Evolutionary conservation across 495 filamentous ascomycete genomes (phyloP), one percentile per base, ranked within the genome.

Genomic region (Parathielavia appendiculata): DNA sequence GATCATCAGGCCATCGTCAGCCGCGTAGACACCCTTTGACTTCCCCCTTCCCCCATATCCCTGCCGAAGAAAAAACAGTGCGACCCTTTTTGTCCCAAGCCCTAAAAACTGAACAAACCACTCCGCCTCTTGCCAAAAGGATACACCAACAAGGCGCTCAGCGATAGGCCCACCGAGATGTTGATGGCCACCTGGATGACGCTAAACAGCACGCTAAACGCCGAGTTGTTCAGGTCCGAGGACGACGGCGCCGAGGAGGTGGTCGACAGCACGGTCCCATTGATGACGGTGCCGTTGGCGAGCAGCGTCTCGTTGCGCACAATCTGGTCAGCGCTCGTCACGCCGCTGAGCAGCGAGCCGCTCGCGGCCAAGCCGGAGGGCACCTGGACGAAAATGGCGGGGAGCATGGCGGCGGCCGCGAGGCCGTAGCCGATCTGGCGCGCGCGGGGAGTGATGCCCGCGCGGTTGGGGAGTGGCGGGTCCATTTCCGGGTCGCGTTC

Each of bases 181-280:
- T 89, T 92, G 67, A 96, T 92, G 6, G 92, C 92, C 14, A 97
- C 83, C 66, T 97, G 89, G 47, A 97, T 84, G 76, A 97, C 93
- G 39, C 82, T 86, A 62, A 88, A 91, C 20, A 88, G 83, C 36
- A 97, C 87, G 59, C 89, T 92, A 53, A 92, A 89, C 8, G 90
- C 89, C 50, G 91, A 83, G 50, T 75, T 81, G 64, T 84, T 86
- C 39, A 86, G 65, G 39, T 64, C 66, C 0, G 46, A 39, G 1
- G n/a, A 58, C 17, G 35, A 39, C 16, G 26, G 32, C 5, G 32
- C 40, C 20, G 47, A 30, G 26, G 2, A 2, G 26, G 26, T 34
- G 12, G 46, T 51, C 16, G 57, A 59, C 13, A 66, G 60, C 3
- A 66, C 76, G 1, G 72, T 71, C 5, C 72, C 59, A 35, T 46